Evolutionary conservation across 768 basidiomycete species (phyloP), one percentile per base, ranked within the genome.

Genomic region (Sarcodon aspratus): DNA sequence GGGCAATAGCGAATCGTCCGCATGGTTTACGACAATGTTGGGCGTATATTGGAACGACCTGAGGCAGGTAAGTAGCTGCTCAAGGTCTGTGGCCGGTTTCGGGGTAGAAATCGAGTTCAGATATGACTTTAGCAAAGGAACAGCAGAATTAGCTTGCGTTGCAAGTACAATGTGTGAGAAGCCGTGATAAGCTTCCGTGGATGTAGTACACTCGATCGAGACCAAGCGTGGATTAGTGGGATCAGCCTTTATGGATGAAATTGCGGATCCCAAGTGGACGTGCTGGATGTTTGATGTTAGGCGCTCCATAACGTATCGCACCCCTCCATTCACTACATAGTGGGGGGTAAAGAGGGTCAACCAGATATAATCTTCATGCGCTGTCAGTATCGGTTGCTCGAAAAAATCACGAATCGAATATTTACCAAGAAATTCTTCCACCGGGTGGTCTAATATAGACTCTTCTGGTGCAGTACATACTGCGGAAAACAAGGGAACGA

Each of bases 91-190:
- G 3, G 76, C 56, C 9, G 57, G 58, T 15, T 58, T 31, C 7
- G 59, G 48, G 9, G 51, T 44, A 1, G 67, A 62, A 2, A 79
- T 60, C 10, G 70, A 66, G 11, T 67, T 52, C 1, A 64, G 59
- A 53, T 78, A 80, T 1, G 69, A 68, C 1, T 63, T 59, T 11
- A 88, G 63, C 5, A 88, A 63, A 6, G 70, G 68, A 11, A 68
- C 62, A 11, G 82, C 84, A 31, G 76, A 74, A 44, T 75, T 75
- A 6, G 85, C 85, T 59, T 87, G 85, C 0, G 86, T 88, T 6
- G 82, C 85, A 45, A 88, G 69, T 6, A 88, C 64, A 50, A 91
- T 63, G 57, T 83, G 80, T 45, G 76, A 72, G 56, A 87, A 87
- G 7, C 77, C 80, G 6, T 55, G 34, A 53, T 69, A 62, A 1